Evolutionary conservation across 2,329 filamentous ascomycete genomes (phyloP).

Genomic region (Trichoderma gracile): DNA sequence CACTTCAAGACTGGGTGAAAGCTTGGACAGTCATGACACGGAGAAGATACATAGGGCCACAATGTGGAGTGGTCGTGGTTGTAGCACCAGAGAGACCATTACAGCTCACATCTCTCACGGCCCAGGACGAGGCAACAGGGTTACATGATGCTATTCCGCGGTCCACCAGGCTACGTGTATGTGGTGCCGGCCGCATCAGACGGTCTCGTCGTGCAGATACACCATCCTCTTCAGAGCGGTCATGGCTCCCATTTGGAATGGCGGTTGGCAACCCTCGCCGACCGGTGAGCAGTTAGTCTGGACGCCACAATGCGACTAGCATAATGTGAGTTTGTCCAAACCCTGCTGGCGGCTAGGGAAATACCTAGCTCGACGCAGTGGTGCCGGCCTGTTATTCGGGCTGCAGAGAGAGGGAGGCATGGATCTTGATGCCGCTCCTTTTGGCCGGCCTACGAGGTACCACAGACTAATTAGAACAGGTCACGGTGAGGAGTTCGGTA

Average conservation of each 20-base stretch:
- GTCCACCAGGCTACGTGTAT: background rate
- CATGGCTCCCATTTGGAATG: constrained; percentile 1
- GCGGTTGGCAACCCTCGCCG: background rate
- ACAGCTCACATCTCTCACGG: background rate
- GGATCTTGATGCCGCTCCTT: background rate
- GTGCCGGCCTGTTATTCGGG: background rate
- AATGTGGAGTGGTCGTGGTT: no score
- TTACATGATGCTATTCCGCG: background rate
- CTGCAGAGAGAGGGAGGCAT: background rate
- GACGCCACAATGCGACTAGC: constrained; percentile 24
- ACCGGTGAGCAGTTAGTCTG: constrained; percentile 24
- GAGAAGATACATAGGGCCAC: no score
- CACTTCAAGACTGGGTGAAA: background rate
- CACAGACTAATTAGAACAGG: background rate
- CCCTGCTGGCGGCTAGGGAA: constrained; percentile 4
- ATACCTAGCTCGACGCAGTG: background rate
- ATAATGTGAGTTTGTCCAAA: background rate
- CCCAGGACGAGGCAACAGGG: background rate
- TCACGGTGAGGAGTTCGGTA: constrained; percentile 17
- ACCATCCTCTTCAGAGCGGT: background rate
- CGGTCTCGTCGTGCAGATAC: background rate
- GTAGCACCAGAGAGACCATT: background rate
- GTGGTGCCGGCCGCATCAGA: background rate
- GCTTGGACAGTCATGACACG: background rate
- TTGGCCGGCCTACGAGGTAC: constrained; percentile 21